Evolutionary conservation across 768 basidiomycete species (phyloP).

Genomic region (Dendrothele bispora): DNA sequence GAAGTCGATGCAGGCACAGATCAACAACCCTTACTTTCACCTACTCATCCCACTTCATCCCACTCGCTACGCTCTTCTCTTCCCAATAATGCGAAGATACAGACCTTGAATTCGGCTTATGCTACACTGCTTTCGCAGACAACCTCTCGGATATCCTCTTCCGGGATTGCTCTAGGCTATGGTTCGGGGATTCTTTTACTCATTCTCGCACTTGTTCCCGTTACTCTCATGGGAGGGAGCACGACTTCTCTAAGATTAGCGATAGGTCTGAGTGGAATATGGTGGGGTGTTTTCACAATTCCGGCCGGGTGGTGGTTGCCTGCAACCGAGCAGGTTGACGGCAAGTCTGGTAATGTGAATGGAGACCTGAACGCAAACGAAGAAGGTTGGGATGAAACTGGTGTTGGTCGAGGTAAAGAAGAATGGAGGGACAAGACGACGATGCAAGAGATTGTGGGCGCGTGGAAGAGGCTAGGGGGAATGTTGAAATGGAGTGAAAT

Average conservation of each 20-base stretch:
- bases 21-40: too few species aligned
- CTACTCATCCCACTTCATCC: too few species aligned
- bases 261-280: conserved; percentile 80
- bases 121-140: conserved; percentile 72
- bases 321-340: conserved; percentile 20
- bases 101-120: too few species aligned
- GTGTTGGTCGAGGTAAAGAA: too few species aligned
- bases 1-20: too few species aligned
- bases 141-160: conserved; percentile 81
- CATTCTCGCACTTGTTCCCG: conserved; percentile 74
- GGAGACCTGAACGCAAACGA: conserved; percentile 7
- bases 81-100: too few species aligned
- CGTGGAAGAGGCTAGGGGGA: conserved; percentile 74
- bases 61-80: too few species aligned
- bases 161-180: conserved; percentile 87
- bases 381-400: conserved; percentile 29
- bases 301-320: conserved; percentile 80
- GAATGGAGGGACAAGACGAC: too few species aligned
- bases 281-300: conserved; percentile 85
- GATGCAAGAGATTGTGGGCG: conserved; percentile 56
- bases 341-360: neutral
- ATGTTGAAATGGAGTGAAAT: conserved; percentile 80
- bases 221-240: conserved; percentile 68
- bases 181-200: conserved; percentile 78
- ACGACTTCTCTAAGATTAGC: conserved; percentile 80